A percentile compares a stretch with the other conserved stretches of the same genome.
phyloP scores from a whole-genome alignment of 2,329 filamentous ascomycete species.

The Paraphaeosphaeria sporulosa region DNA sequence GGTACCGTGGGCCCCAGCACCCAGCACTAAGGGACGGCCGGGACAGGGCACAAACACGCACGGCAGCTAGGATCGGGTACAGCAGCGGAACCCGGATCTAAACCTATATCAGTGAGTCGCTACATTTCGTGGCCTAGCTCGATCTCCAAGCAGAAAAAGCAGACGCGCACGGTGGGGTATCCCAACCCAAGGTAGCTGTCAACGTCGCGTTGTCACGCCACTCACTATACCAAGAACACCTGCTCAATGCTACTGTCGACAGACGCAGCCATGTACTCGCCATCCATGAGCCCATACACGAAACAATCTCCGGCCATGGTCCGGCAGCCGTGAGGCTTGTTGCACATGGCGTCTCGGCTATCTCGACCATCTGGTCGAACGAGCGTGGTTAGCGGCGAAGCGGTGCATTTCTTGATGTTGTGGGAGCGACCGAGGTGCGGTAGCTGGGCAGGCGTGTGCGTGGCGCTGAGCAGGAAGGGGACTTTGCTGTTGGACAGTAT shows the following conservation, averaged over 20 bases:
- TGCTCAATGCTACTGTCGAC: neutral
- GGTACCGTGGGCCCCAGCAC: too few species aligned
- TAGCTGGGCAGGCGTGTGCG: neutral
- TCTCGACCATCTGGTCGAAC: neutral
- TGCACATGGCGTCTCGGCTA: neutral
- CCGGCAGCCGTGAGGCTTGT: constrained; percentile 12
- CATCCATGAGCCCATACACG: constrained; percentile 28
- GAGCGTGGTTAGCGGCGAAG: neutral
- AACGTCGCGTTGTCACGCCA: neutral
- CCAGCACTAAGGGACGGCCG: too few species aligned
- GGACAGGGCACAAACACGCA: too few species aligned
- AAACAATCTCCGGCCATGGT: constrained; percentile 29
- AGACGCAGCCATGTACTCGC: constrained; percentile 17
- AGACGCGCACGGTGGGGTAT: too few species aligned
- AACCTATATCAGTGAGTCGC: too few species aligned
- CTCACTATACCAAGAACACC: constrained; percentile 7
- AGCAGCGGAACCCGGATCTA: too few species aligned
- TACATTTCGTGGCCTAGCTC: too few species aligned
- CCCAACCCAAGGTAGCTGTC: neutral
- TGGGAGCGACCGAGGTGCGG: neutral
- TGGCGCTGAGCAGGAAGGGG: constrained; percentile 24
- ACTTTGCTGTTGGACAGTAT: constrained; percentile 24
- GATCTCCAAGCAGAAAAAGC: too few species aligned
- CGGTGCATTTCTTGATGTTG: constrained; percentile 5
- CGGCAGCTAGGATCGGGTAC: too few species aligned